Evolutionary conservation across 495 filamentous ascomycete genomes (phyloP).

Genomic region (Hypoxylon rickii): DNA sequence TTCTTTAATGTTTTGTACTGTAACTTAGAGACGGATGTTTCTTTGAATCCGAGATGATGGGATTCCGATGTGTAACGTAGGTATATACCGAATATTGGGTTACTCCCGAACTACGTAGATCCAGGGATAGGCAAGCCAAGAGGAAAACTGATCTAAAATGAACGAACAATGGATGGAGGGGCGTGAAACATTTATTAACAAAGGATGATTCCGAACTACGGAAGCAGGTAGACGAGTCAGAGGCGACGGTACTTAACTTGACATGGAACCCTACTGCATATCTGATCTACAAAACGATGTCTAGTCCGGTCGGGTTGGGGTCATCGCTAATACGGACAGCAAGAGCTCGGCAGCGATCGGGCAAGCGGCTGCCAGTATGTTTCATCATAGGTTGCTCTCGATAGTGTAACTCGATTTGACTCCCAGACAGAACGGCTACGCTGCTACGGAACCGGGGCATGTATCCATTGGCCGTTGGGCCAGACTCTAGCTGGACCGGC

Average conservation of each 20-base stretch:
- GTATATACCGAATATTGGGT: conserved; percentile 6
- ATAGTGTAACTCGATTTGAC: conserved; percentile 12
- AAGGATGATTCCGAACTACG: conserved; percentile 22
- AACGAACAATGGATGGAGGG: conserved; percentile 5
- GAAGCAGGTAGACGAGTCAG: conserved; percentile 11
- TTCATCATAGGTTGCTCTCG: conserved; percentile 14
- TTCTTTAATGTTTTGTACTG: conserved; percentile 1
- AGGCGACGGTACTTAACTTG: conserved; percentile 10
- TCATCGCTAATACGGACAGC: conserved; percentile 11
- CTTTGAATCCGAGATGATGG: neutral
- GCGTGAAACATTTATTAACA: conserved; percentile 12
- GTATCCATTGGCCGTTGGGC: conserved; percentile 14
- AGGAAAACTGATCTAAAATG: neutral
- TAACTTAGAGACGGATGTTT: neutral
- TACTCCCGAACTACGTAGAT: neutral
- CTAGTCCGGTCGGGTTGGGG: conserved; percentile 9
- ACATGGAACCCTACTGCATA: conserved; percentile 1
- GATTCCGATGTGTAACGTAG: neutral
- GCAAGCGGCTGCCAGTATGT: conserved; percentile 33
- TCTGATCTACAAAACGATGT: conserved; percentile 15
- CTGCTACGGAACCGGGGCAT: conserved; percentile 16
- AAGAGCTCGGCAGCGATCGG: conserved; percentile 33
- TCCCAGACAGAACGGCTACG: no score
- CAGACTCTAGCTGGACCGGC: conserved; percentile 1
- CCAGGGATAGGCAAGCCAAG: conserved; percentile 7